Conservation (phyloP, 2,329 filamentous ascomycete species). For the Monosporascus sp. region DNA sequence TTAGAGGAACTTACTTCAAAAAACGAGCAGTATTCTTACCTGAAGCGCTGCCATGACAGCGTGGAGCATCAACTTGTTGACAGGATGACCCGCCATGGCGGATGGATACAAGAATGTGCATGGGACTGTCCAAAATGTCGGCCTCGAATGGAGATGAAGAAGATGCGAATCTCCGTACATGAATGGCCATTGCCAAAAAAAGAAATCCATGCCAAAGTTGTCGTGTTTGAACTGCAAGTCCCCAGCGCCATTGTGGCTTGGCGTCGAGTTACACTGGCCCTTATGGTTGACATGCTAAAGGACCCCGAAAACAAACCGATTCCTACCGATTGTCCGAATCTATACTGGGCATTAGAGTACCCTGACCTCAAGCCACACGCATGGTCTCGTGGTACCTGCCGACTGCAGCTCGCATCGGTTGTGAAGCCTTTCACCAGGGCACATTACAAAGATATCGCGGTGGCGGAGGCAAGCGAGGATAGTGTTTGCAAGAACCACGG, state of each 20-base stretch:
- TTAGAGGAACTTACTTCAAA: neutral
- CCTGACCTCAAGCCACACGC: neutral
- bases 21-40: neutral
- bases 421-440: slow-evolving; percentile 1
- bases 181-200: slow-evolving; percentile 1
- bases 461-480: neutral
- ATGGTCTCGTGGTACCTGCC: neutral
- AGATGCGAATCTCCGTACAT: slow-evolving; percentile 1
- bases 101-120: neutral
- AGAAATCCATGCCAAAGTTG: neutral
- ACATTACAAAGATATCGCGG: neutral
- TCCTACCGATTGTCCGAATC: too few species aligned
- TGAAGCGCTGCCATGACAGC: neutral
- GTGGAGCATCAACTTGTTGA: neutral
- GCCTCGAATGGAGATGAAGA: neutral
- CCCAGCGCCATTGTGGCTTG: neutral
- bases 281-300: neutral
- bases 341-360: neutral
- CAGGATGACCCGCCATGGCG: neutral
- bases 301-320: neutral
- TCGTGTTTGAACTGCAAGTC: slow-evolving; percentile 5
- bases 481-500: neutral
- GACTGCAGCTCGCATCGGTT: neutral
- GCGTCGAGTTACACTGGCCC: slow-evolving; percentile 1
- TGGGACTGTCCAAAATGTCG: neutral